phyloP scores from a whole-genome alignment of 176 grass and related monocot genomes.

The Urochloa ruziziensis region DNA sequence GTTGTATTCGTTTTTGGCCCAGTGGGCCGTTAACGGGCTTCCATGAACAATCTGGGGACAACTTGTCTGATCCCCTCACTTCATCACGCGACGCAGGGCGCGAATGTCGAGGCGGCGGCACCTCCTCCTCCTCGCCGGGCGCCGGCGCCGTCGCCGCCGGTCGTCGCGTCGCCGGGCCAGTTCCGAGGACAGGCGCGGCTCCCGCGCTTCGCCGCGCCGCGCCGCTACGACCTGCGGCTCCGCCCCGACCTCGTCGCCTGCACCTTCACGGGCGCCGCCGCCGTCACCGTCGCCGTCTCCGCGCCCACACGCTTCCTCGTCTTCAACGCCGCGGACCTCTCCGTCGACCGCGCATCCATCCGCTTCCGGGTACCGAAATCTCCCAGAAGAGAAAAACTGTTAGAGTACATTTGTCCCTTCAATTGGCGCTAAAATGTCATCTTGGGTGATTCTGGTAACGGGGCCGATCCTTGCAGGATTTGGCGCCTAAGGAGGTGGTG shows the following conservation, averaged over 20 bases:
- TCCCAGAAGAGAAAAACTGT: not conserved
- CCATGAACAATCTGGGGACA: not conserved
- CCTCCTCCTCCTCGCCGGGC: not conserved
- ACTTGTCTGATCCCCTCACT: not conserved
- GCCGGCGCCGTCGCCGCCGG: not conserved
- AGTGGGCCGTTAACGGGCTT: not conserved
- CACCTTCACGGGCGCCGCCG: constrained; percentile 50
- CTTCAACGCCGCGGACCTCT: constrained; percentile 68
- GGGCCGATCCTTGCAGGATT: not conserved
- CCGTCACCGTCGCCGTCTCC: constrained; percentile 46
- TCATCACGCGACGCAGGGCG: constrained; percentile 9
- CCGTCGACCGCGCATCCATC: constrained; percentile 43
- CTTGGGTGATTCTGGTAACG: not conserved
- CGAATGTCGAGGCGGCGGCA: constrained; percentile 11
- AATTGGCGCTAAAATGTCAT: not conserved
- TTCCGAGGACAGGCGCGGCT: constrained; percentile 60
- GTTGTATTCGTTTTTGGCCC: not conserved
- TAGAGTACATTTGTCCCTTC: not conserved
- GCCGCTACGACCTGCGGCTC: constrained; percentile 54
- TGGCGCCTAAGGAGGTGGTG: constrained; percentile 37
- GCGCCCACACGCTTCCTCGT: constrained; percentile 66
- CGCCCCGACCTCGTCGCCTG: constrained; percentile 55
- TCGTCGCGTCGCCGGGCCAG: not conserved
- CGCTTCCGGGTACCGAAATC: constrained; percentile 18
- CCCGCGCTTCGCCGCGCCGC: constrained; percentile 59